A percentile compares a stretch with the other conserved stretches of the same genome.
phyloP scores from a whole-genome alignment of 495 filamentous ascomycete genomes.

The Aspergillus nanangensis region DNA sequence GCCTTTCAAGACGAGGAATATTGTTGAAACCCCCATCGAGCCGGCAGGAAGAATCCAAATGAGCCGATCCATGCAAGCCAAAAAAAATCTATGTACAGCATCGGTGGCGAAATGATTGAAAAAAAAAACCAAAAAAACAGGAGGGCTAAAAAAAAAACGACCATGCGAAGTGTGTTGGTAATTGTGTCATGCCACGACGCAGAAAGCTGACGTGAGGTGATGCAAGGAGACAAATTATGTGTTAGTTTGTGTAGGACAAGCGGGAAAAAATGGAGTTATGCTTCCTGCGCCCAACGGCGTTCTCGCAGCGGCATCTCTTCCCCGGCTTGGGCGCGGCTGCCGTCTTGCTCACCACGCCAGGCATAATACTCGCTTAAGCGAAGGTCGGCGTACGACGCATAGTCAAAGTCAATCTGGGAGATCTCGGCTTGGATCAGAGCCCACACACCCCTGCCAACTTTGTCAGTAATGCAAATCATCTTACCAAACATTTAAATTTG shows the following conservation, averaged over 20 bases:
- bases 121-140: not conserved
- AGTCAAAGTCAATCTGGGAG: slow-evolving; percentile 96
- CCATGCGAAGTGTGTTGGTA: not conserved
- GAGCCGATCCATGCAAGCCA: not conserved
- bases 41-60: not conserved
- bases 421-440: slow-evolving; percentile 94
- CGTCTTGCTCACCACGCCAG: slow-evolving; percentile 76
- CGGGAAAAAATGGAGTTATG: slow-evolving; percentile 13
- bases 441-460: slow-evolving; percentile 86
- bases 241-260: not conserved
- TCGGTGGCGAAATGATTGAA: not conserved
- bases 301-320: slow-evolving; percentile 71
- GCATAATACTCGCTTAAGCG: slow-evolving; percentile 91
- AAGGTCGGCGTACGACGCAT: slow-evolving; percentile 83
- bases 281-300: slow-evolving; percentile 70
- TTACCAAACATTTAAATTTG: not conserved
- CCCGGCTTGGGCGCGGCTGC: slow-evolving; percentile 49
- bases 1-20: not conserved
- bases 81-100: not conserved
- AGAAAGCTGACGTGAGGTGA: not conserved
- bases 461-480: too few relatives aligned
- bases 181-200: not conserved
- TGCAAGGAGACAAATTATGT: not conserved
- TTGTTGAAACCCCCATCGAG: slow-evolving; percentile 1
- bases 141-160: not conserved